These are phyloP conservation scores for Ceratobasidium sp. DNA, from an alignment of 1,284 basidiomycete species.

Conservation along the genomic window DNA sequence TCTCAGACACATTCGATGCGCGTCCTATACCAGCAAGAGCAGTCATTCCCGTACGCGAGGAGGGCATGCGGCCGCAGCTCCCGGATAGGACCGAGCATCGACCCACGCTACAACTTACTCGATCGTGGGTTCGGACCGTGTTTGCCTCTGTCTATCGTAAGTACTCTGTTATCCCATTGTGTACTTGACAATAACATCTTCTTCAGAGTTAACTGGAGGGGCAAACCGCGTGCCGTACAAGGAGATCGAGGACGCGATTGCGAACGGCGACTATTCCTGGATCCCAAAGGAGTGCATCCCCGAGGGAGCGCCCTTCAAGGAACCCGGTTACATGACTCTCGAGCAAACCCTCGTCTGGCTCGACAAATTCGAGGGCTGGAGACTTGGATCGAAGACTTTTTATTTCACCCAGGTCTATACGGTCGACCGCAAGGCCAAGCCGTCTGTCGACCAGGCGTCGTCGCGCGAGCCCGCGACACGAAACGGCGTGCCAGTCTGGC, in stretches of 20 bases:
- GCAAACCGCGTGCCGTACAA: neutral
- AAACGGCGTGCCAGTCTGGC: too few relatives aligned
- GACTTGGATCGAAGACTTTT: neutral
- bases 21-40: neutral
- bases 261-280: neutral
- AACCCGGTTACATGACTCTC: neutral
- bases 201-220: neutral
- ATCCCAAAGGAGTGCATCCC: neutral
- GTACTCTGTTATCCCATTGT: neutral
- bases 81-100: neutral
- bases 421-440: too few relatives aligned
- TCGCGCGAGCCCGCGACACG: too few relatives aligned
- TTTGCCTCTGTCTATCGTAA: neutral
- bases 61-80: neutral
- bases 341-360: neutral
- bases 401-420: neutral
- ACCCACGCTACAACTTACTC: neutral
- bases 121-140: neutral
- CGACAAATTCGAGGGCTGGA: neutral
- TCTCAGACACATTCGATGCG: neutral
- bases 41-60: neutral
- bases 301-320: neutral
- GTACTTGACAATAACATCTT: neutral
- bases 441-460: too few relatives aligned
- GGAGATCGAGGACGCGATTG: neutral